Base-by-base conservation (phyloP, 306 rosid species). In the Glycine latifolia region DNA sequence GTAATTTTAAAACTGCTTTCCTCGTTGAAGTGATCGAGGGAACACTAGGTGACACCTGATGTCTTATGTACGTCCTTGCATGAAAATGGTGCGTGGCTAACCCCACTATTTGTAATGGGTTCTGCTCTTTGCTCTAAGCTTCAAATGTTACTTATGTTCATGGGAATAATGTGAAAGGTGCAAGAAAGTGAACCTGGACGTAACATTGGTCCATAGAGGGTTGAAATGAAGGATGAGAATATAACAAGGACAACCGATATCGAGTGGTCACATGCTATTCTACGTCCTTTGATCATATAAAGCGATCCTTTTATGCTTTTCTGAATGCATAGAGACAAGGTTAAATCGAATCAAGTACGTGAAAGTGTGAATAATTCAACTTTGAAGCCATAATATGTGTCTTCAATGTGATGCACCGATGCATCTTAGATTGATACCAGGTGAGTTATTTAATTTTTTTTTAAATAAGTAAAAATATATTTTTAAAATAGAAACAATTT, bases 181-280 rank as follows among this genome's bases (percentile, higher is more conserved):
- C 7, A 47, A 75, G 69, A 1, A 15, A 50, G 71, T 89, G 92
- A 89, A 89, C 79, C 87, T 85, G 52, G 90, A 87, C 89, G 83
- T 73, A 78, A 75, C 75, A 71, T 71, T 81, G 83, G 82, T 39
- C 35, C 17, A 74, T n/a, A 58, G 83, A 47, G 71, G 56, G 31
- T 74, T 11, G 33, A 10, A 26, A 0, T 11, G 31, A 10, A 71
- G 20, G 44, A 20, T 61, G 50, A 82, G 88, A 86, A 86, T 86
- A 85, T 66, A 47, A 10, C 4, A 15, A 44, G 53, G 53, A 81
- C 70, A 71, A 11, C 33, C 55, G 46, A 65, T 33, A 44, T 67
- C 70, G 79, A 78, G 80, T 73, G 86, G 79, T 58, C 78, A 83
- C 83, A 78, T 81, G 79, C 56, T 13, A 70, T 67, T 83, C 87